Evolutionary conservation across 2,329 filamentous ascomycete genomes (phyloP).

Genomic region (Mycogone perniciosa): DNA sequence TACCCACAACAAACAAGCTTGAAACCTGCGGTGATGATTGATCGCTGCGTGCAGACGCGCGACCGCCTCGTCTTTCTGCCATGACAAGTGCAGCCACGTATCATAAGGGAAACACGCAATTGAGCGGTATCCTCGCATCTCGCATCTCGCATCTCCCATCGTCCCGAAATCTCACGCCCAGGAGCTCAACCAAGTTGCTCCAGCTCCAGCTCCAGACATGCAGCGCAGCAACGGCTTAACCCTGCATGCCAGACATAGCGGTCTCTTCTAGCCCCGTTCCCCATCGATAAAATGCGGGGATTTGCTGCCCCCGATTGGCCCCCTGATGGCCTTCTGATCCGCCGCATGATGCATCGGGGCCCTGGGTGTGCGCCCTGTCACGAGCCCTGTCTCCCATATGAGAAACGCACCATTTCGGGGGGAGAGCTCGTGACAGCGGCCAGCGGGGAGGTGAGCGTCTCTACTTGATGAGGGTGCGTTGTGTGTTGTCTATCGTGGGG

Average conservation of each 20-base stretch:
- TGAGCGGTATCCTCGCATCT: too few species aligned
- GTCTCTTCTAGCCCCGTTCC: slow-evolving; percentile 6
- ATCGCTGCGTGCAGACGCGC: too few species aligned
- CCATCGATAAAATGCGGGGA: slow-evolving; percentile 12
- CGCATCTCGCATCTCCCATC: too few species aligned
- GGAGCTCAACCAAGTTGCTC: background rate
- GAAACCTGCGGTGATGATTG: too few species aligned
- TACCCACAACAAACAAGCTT: too few species aligned
- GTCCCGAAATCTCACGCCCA: background rate
- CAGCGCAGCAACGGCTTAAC: background rate
- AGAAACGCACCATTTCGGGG: slow-evolving; percentile 2
- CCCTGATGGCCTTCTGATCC: slow-evolving; percentile 7
- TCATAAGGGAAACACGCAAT: too few species aligned
- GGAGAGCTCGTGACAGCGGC: slow-evolving; percentile 8
- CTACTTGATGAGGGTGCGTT: too few species aligned
- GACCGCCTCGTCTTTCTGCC: too few species aligned
- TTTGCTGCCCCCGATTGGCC: slow-evolving; percentile 9
- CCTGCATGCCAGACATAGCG: slow-evolving; percentile 8
- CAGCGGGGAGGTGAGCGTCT: background rate
- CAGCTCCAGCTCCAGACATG: background rate
- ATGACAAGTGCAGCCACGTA: too few species aligned
- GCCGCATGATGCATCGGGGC: slow-evolving; percentile 1
- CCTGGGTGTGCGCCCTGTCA: slow-evolving; percentile 13
- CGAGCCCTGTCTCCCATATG: slow-evolving; percentile 5
- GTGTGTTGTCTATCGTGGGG: background rate